Conservation (phyloP, 225 moss, liverwort and hornwort species). For the Bryoerythrophyllum caledonicum region DNA sequence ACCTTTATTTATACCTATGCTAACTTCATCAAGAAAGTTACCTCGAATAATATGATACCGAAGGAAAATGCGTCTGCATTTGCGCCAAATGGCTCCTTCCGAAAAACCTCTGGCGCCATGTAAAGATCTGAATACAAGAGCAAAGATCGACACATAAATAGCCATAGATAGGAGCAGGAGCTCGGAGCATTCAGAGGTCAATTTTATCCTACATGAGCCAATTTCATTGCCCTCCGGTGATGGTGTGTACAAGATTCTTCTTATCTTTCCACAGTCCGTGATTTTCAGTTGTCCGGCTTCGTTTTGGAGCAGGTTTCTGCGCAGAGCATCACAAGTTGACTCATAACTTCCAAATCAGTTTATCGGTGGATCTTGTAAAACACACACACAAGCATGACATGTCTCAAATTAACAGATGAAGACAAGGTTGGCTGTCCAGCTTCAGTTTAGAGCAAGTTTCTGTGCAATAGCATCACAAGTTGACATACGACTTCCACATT, state of each 20-base stretch:
- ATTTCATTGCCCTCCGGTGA: conserved; percentile 43
- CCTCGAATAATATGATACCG: conserved; percentile 49
- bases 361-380: too few relatives aligned
- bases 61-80: conserved; percentile 45
- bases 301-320: conserved; percentile 73
- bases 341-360: too few relatives aligned
- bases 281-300: conserved; percentile 70
- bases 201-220: conserved; percentile 35
- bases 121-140: conserved; percentile 38
- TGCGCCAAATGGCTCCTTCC: conserved; percentile 40
- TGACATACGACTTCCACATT: too few relatives aligned
- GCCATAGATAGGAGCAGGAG: conserved; percentile 5
- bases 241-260: conserved; percentile 17
- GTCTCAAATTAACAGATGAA: too few relatives aligned
- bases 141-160: not conserved
- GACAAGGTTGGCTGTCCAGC: conserved; percentile 41
- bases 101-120: conserved; percentile 54
- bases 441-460: conserved; percentile 71
- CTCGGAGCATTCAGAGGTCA: not conserved
- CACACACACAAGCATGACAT: too few relatives aligned
- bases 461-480: conserved; percentile 29
- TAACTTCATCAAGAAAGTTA: not conserved
- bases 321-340: not conserved
- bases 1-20: too few relatives aligned
- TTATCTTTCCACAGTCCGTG: conserved; percentile 33